These are phyloP conservation scores for Thamnidium elegans DNA, from an alignment of 192 early-diverging fungal genomes.

Conservation along the genomic window DNA sequence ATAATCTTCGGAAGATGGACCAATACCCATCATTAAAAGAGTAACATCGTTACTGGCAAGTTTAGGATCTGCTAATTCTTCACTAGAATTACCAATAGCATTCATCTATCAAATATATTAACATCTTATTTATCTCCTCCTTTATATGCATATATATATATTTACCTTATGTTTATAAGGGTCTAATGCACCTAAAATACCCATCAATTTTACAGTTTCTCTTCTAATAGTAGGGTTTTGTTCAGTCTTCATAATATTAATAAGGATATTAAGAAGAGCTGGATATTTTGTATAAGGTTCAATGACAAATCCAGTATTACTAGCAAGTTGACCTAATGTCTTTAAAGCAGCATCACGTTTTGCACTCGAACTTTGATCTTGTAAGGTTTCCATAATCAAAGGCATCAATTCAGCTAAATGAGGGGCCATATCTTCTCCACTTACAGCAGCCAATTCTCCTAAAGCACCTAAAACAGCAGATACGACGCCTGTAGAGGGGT, in stretches of 20 bases:
- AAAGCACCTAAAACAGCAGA: conserved; percentile 75
- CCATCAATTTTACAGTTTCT: conserved; percentile 87
- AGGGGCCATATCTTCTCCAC: conserved; percentile 77
- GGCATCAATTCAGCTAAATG: conserved; percentile 80
- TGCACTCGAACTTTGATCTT: conserved; percentile 78
- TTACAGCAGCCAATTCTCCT: conserved; percentile 81
- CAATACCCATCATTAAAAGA: conserved; percentile 58
- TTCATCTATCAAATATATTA: conserved; percentile 38
- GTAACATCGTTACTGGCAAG: conserved; percentile 53
- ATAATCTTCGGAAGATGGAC: conserved; percentile 85
- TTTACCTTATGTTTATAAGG: conserved; percentile 73
- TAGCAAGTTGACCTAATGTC: conserved; percentile 81
- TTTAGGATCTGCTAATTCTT: conserved; percentile 48
- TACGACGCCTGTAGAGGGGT: conserved; percentile 74
- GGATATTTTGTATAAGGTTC: conserved; percentile 88
- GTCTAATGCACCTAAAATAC: conserved; percentile 93
- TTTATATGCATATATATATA: neutral
- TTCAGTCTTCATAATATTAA: conserved; percentile 82
- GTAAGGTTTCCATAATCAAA: conserved; percentile 84
- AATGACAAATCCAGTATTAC: conserved; percentile 86
- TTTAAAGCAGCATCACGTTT: conserved; percentile 88
- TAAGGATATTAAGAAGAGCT: conserved; percentile 73
- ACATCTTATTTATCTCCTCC: neutral
- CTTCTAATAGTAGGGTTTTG: conserved; percentile 65
- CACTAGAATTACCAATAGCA: conserved; percentile 44